phyloP scores from a whole-genome alignment of 495 filamentous ascomycete genomes.

The Penicillium nucicola region DNA sequence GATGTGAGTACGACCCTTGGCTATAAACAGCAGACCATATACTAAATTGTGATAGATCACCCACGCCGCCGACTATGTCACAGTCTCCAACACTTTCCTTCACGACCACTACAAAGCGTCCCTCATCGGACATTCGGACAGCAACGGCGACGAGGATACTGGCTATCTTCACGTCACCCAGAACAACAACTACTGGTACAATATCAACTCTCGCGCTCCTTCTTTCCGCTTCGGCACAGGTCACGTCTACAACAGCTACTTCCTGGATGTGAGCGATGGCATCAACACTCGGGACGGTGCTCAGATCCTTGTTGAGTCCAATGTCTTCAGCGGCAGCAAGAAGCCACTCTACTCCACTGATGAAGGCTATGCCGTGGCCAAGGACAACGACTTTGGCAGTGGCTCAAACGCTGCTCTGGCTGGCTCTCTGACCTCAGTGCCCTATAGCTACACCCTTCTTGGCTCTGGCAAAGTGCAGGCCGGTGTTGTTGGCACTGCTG shows the following conservation, averaged over 20 bases:
- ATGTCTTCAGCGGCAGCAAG: constrained; percentile 47
- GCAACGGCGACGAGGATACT: constrained; percentile 41
- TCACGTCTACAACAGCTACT: constrained; percentile 51
- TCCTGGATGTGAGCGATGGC: constrained; percentile 46
- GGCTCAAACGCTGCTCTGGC: constrained; percentile 41
- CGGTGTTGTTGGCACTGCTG: constrained; percentile 48
- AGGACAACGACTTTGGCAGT: constrained; percentile 55
- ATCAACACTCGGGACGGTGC: constrained; percentile 67
- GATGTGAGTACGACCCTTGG: constrained; percentile 40
- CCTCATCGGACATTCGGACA: constrained; percentile 56
- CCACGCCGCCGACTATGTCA: constrained; percentile 50
- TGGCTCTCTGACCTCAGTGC: constrained; percentile 48
- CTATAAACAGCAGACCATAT: not conserved
- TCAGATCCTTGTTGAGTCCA: constrained; percentile 61
- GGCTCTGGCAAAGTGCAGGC: constrained; percentile 39
- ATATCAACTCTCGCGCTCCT: constrained; percentile 59
- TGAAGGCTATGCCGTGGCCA: constrained; percentile 48
- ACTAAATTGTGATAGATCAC: constrained; percentile 21
- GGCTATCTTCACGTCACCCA: constrained; percentile 59
- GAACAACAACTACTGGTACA: constrained; percentile 61
- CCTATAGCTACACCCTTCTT: constrained; percentile 50
- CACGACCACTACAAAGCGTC: constrained; percentile 67
- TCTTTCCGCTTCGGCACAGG: constrained; percentile 62
- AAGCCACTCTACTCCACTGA: constrained; percentile 56
- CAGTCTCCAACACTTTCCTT: constrained; percentile 47